These are phyloP conservation scores for Mimosa bimucronata DNA, from an alignment of 306 rosid genomes.

Conservation along the genomic window DNA sequence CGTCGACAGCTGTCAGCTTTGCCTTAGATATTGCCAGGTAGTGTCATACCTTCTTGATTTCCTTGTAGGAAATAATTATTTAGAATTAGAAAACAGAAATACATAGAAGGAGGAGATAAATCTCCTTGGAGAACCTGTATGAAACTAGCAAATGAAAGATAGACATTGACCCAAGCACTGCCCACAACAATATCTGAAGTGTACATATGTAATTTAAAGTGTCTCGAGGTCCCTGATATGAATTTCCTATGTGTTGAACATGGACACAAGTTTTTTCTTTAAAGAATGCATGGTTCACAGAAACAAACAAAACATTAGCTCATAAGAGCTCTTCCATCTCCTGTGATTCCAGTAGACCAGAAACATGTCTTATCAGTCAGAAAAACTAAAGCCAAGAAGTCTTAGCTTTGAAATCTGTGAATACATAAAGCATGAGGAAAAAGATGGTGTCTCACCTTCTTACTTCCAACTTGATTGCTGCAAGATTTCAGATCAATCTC, in stretches of 20 bases:
- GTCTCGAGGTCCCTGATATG: neutral
- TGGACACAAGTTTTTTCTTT: neutral
- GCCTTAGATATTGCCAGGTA: slow-evolving; percentile 93
- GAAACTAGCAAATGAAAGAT: neutral
- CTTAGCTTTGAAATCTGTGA: neutral
- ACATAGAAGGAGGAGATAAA: slow-evolving; percentile 21
- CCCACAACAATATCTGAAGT: neutral
- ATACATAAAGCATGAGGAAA: neutral
- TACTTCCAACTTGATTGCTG: neutral
- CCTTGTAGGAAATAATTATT: slow-evolving; percentile 49
- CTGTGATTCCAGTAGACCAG: neutral
- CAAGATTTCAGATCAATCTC: neutral
- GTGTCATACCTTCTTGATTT: slow-evolving; percentile 29
- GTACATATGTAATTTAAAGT: neutral
- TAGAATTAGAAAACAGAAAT: neutral
- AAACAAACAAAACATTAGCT: slow-evolving; percentile 15
- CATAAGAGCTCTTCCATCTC: slow-evolving; percentile 15
- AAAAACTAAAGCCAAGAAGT: neutral
- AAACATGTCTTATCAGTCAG: neutral
- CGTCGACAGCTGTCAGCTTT: slow-evolving; percentile 72
- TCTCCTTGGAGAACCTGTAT: slow-evolving; percentile 7
- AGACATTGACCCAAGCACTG: neutral
- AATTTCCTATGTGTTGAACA: neutral
- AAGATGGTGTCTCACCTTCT: neutral
- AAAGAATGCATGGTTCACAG: neutral